phyloP scores from a whole-genome alignment of 2,329 filamentous ascomycete species.

The Cercospora sp. region DNA sequence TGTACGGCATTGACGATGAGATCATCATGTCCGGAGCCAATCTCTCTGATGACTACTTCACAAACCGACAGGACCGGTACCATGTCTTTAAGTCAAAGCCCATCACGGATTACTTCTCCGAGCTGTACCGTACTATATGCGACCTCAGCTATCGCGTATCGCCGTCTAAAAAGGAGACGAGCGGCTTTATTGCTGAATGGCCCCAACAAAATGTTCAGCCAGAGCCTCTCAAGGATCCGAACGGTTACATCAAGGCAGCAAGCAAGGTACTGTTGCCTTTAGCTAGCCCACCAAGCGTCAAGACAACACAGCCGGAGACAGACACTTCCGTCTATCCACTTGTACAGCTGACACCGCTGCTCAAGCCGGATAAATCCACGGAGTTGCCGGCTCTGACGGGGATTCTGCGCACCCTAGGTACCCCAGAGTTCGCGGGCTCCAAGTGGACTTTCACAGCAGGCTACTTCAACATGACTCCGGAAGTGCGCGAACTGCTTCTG shows the following conservation, averaged over 20 bases:
- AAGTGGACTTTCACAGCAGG: conserved; percentile 97
- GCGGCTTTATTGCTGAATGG: conserved; percentile 66
- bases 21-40: conserved; percentile 96
- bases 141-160: conserved; percentile 79
- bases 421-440: conserved; percentile 64
- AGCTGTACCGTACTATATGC: conserved; percentile 73
- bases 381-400: conserved; percentile 80
- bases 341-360: conserved; percentile 81
- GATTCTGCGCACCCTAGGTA: conserved; percentile 68
- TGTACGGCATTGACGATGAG: conserved; percentile 94
- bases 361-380: conserved; percentile 78
- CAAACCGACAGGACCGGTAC: conserved; percentile 91
- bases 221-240: conserved; percentile 69
- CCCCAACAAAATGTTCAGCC: conserved; percentile 71
- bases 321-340: conserved; percentile 83
- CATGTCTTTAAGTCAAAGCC: conserved; percentile 81
- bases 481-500: conserved; percentile 77
- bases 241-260: conserved; percentile 68
- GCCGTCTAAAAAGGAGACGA: conserved; percentile 53
- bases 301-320: conserved; percentile 36
- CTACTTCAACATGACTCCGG: conserved; percentile 95
- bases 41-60: conserved; percentile 91
- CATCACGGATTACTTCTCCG: conserved; percentile 79
- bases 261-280: conserved; percentile 67
- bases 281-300: conserved; percentile 51